These are phyloP conservation scores for Neonectria punicea DNA, from an alignment of 2,329 filamentous ascomycete species.

Conservation along the genomic window DNA sequence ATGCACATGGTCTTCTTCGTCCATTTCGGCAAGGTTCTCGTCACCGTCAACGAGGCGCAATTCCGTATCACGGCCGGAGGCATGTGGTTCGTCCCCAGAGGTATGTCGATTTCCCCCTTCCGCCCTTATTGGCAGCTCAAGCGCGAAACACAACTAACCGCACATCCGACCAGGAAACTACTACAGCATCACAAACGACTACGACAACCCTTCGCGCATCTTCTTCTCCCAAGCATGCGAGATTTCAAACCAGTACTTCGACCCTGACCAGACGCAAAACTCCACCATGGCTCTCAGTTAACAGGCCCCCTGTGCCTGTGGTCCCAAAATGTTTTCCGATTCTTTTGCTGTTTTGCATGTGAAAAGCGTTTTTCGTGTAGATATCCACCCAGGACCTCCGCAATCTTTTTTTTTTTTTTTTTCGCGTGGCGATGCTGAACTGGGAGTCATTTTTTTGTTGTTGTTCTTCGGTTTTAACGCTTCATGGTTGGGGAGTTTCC, in stretches of 20 bases:
- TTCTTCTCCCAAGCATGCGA: conserved; percentile 95
- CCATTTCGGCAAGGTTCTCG: conserved; percentile 81
- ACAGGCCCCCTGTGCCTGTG: not conserved
- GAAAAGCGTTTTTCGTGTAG: conserved; percentile 10
- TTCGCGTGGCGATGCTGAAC: conserved; percentile 13
- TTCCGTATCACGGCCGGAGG: conserved; percentile 90
- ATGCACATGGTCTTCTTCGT: conserved; percentile 99
- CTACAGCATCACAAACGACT: conserved; percentile 89
- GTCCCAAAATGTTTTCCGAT: not conserved
- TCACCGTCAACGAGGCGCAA: conserved; percentile 77
- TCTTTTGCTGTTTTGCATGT: conserved; percentile 1
- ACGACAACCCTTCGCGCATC: conserved; percentile 75
- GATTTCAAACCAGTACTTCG: conserved; percentile 46
- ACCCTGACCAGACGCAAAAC: conserved; percentile 35
- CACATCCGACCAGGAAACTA: conserved; percentile 77
- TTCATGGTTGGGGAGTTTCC: conserved; percentile 19
- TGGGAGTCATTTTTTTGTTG: not conserved
- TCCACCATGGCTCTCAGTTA: conserved; percentile 32
- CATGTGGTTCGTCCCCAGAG: conserved; percentile 94
- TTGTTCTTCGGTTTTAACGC: conserved; percentile 5
- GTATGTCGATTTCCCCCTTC: conserved; percentile 62
- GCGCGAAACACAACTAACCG: conserved; percentile 14
- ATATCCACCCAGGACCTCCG: conserved; percentile 7
- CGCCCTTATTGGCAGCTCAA: not conserved
- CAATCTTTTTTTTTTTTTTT: not conserved